Evolutionary conservation across 371 early-diverging fungal genomes (phyloP).

Genomic region (Circinella minor): DNA sequence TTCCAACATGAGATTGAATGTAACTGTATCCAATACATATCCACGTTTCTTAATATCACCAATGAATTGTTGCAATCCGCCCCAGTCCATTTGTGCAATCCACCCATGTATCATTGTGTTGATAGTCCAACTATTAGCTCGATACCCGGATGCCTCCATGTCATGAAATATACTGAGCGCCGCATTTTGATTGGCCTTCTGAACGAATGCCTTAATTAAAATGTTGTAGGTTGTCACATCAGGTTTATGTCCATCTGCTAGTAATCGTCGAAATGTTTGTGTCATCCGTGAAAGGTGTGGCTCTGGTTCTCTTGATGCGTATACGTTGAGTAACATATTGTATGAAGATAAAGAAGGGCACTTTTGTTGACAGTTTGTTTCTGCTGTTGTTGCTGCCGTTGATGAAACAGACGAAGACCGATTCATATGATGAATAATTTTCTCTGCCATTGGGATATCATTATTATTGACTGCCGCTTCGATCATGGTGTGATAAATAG

Average conservation of each 20-base stretch:
- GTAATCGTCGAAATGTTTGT: slow-evolving; percentile 27
- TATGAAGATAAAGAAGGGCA: slow-evolving; percentile 66
- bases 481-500: slow-evolving; percentile 38
- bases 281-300: slow-evolving; percentile 35
- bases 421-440: slow-evolving; percentile 38
- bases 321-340: slow-evolving; percentile 78
- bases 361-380: slow-evolving; percentile 8
- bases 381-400: not conserved
- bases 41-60: not conserved
- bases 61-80: slow-evolving; percentile 31
- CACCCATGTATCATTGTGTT: slow-evolving; percentile 43
- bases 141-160: slow-evolving; percentile 27
- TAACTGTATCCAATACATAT: slow-evolving; percentile 29
- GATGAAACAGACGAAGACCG: not conserved
- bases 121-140: slow-evolving; percentile 33
- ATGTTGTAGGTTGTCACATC: slow-evolving; percentile 80
- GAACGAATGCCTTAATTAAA: slow-evolving; percentile 76
- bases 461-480: slow-evolving; percentile 36
- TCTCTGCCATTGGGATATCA: slow-evolving; percentile 28
- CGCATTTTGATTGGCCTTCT: slow-evolving; percentile 55
- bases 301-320: slow-evolving; percentile 52
- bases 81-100: slow-evolving; percentile 37
- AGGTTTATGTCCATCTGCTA: slow-evolving; percentile 65
- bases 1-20: slow-evolving; percentile 45
- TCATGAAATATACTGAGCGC: slow-evolving; percentile 34